These are phyloP conservation scores for Hypholoma sublateritium DNA, from an alignment of 768 basidiomycete genomes.

Conservation along the genomic window DNA sequence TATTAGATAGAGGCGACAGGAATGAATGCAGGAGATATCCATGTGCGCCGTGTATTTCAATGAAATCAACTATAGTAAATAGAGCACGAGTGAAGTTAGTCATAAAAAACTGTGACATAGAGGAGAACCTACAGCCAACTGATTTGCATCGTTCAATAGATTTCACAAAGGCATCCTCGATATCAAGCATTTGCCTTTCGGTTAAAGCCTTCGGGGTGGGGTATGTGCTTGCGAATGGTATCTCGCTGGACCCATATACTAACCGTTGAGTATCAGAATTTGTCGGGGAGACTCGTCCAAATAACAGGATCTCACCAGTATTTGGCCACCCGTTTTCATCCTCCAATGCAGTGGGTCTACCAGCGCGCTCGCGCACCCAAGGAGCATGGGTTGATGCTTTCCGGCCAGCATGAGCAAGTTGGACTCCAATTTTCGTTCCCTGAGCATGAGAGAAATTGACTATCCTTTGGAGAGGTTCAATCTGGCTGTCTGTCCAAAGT, in stretches of 20 bases:
- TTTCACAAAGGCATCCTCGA: conserved; percentile 62
- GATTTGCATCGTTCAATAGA: conserved; percentile 54
- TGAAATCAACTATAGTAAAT: conserved; percentile 54
- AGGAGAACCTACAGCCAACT: conserved; percentile 53
- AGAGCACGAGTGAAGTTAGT: not conserved
- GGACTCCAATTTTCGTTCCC: conserved; percentile 71
- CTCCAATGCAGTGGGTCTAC: conserved; percentile 37
- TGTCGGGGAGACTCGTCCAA: not conserved
- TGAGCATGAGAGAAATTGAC: conserved; percentile 75
- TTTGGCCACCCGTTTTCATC: conserved; percentile 74
- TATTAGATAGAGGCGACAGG: conserved; percentile 74
- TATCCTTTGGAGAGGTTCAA: conserved; percentile 65
- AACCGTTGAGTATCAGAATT: not conserved
- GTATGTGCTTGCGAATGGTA: conserved; percentile 53
- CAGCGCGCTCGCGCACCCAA: conserved; percentile 51
- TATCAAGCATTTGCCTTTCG: conserved; percentile 47
- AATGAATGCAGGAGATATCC: conserved; percentile 70
- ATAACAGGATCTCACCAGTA: conserved; percentile 39
- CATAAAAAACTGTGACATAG: not conserved
- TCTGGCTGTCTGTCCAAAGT: conserved; percentile 77
- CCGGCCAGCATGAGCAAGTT: conserved; percentile 72
- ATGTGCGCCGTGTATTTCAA: conserved; percentile 74
- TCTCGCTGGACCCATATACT: conserved; percentile 64
- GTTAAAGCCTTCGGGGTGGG: conserved; percentile 62
- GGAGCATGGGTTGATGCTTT: conserved; percentile 74